Evolutionary conservation across 2,329 filamentous ascomycete genomes (phyloP), one percentile per base, ranked within the genome.

Genomic region (Apiospora sp.): DNA sequence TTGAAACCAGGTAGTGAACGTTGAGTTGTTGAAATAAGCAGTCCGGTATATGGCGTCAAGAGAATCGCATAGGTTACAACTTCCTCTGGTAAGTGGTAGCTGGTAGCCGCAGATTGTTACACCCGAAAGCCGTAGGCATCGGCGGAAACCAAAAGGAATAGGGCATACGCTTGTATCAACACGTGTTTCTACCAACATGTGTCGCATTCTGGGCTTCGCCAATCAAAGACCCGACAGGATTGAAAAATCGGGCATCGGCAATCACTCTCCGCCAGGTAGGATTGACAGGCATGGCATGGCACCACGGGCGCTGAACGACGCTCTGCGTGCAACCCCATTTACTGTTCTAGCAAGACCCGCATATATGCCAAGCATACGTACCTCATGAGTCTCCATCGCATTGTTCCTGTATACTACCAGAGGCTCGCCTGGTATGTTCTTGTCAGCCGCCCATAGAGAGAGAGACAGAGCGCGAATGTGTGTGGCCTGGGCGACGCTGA

Each of bases 1-100:
- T 72, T 46, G 49, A 73, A 75, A 76, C 74, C 75, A 74, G 75
- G 75, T 74, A 41, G 12, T 69, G n/a, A 71, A 46, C 37, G n/a
- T 10, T 19, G 10, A 61, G 54, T 61, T 37, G 54, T 13, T 37
- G 8, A 37, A 37, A n/a, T 61, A 13, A 37, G 16, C 54, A 19
- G 19, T 14, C 19, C 34, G 27, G 12, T 22, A 61, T 61, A 37
- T 2, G 54, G 34, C 34, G 27, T 24, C 10, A 34, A 37, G 30
- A 61, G 14, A 22, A 3, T 16, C 30, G 22, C 5, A 24, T 14
- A 30, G 30, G 51, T 4, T 58, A 58, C 24, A 58, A 4, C 7
- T 14, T 16, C 24, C 27, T 58, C 51, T 58, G 27, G 27, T 58
- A 19, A 14, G 12, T 27, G 4, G 16, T 30, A 27, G 67, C 41